Evolutionary conservation across 352 stramenopile species (phyloP).

Genomic region (Globisporangium alternatum): DNA sequence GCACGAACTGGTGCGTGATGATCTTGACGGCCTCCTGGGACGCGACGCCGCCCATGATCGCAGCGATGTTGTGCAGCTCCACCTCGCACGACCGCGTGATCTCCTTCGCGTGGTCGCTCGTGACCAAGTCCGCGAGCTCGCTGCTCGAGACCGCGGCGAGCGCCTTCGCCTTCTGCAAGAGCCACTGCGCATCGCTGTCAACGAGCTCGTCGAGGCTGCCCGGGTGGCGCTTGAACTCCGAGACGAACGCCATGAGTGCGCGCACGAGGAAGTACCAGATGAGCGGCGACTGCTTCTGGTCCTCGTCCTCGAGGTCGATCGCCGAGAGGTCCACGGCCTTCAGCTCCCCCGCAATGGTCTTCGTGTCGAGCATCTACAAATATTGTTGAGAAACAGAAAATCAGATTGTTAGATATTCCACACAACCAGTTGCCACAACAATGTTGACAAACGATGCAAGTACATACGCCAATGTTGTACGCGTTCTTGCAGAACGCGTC

Average conservation of each 20-base stretch:
- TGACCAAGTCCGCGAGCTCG: conserved; percentile 52
- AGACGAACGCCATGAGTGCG: conserved; percentile 56
- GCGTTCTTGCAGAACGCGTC: conserved; percentile 93
- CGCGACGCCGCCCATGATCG: conserved; percentile 95
- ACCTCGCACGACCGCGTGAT: conserved; percentile 90
- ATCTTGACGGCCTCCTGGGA: conserved; percentile 98
- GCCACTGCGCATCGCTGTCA: conserved; percentile 59
- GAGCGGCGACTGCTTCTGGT: conserved; percentile 89
- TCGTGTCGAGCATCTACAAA: conserved; percentile 67
- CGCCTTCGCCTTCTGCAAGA: conserved; percentile 46
- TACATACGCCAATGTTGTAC: conserved; percentile 71
- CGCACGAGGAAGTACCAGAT: conserved; percentile 95
- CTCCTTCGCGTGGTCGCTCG: conserved; percentile 81
- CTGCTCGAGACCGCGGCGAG: conserved; percentile 21
- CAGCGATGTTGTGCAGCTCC: conserved; percentile 93
- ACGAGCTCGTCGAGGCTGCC: conserved; percentile 59
- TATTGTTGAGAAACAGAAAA: neutral
- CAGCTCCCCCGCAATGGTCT: conserved; percentile 85
- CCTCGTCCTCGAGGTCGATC: conserved; percentile 76
- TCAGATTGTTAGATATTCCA: neutral
- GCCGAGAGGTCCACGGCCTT: conserved; percentile 50
- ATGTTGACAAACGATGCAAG: neutral
- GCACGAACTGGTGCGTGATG: conserved; percentile 97
- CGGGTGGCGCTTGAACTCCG: conserved; percentile 74
- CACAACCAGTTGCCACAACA: neutral